Evolutionary conservation across 2,329 filamentous ascomycete genomes (phyloP), one percentile per base, ranked within the genome.

Genomic region (Penicillium sp.): DNA sequence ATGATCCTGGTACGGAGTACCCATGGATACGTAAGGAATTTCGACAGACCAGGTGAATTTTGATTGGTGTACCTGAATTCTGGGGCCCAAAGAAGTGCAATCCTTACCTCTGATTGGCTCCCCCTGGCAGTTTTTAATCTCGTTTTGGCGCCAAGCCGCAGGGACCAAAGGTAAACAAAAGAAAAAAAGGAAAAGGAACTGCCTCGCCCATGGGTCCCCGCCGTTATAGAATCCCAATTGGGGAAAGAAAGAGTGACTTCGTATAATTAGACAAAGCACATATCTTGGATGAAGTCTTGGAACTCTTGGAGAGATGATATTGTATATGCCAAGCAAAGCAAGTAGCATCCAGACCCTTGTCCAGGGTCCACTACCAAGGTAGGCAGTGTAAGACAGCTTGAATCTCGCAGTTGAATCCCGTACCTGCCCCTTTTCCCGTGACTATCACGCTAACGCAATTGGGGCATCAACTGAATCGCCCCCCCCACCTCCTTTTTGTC

Each of bases 51-150:
- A 31, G 4, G 38, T 19, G 6, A 6, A 19, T 21, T 6, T 2
- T 66, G 60, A 65, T 65, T 67, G 63, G 64, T 60, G 64, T 66
- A 37, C 64, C 63, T 65, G 64, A 51, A 53, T 55, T 46, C 22
- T n/a, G 51, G 49, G 40, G 39, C 45, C 24, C 43, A 33, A 26
- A 35, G 5, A 28, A 26, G 19, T 12, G 12, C 10, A 29, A 21
- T 41, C 5, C 24, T 7, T 13, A 3, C 13, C 8, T 21, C 21
- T 63, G 52, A 63, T 62, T 64, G 62, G 62, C 24, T 34, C 40
- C 56, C 51, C 57, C 54, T 45, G 51, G 45, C 47, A 51, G 33
- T 45, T 51, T 53, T 49, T 54, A 58, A 61, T 64, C 55, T 64
- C 57, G 56, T 56, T 47, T 49, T 53, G 47, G 43, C 55, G 58